A percentile compares a stretch with the other conserved stretches of the same genome.
Conservation (phyloP, 2,329 filamentous ascomycete species). For the Didymosphaeria variabile region DNA sequence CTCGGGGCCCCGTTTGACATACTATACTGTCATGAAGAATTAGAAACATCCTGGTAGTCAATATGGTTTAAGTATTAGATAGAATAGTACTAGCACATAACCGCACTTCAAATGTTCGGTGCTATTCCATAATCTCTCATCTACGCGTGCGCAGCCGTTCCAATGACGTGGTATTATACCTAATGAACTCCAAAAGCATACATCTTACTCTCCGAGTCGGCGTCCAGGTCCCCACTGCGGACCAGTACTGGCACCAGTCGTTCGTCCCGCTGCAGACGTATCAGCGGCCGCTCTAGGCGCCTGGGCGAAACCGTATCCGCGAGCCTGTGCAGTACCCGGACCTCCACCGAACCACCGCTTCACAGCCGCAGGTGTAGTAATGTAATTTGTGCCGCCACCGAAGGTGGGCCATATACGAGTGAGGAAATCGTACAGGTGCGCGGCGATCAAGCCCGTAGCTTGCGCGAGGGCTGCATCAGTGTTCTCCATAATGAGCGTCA, state of each 20-base stretch:
- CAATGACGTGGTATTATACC: constrained; percentile 4
- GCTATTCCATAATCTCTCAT: not conserved
- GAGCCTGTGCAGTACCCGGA: constrained; percentile 54
- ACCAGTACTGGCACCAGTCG: constrained; percentile 39
- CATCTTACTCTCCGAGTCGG: constrained; percentile 38
- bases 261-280: constrained; percentile 33
- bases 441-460: constrained; percentile 81
- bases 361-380: constrained; percentile 78
- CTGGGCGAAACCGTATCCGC: constrained; percentile 71
- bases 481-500: constrained; percentile 75
- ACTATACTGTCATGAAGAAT: too few relatives aligned
- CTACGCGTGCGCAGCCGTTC: not conserved
- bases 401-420: constrained; percentile 88
- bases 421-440: constrained; percentile 90
- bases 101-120: not conserved
- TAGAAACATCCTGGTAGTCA: too few relatives aligned
- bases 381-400: constrained; percentile 80
- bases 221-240: constrained; percentile 41
- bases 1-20: too few relatives aligned
- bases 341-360: constrained; percentile 69
- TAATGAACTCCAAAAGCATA: constrained; percentile 1
- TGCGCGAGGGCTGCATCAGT: constrained; percentile 68
- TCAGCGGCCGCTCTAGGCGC: constrained; percentile 39
- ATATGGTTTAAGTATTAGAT: too few relatives aligned
- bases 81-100: not conserved